These are phyloP conservation scores for Plenodomus lindquistii DNA, from an alignment of 2,329 filamentous ascomycete species.

Conservation along the genomic window DNA sequence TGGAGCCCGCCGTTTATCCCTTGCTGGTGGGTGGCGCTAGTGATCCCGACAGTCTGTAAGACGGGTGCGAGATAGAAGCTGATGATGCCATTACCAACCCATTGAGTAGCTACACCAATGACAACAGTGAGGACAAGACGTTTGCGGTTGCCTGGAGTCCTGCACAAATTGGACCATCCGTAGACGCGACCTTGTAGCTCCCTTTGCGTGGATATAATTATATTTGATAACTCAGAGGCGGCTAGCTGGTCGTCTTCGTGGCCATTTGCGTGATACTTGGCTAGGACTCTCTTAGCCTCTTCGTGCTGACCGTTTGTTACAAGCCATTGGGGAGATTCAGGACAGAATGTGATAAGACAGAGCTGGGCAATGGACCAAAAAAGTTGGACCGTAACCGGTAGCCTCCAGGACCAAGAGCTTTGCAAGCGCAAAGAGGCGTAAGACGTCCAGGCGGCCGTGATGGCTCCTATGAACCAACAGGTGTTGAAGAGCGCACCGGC, in stretches of 20 bases:
- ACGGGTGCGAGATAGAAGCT: slow-evolving; percentile 45
- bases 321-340: slow-evolving; percentile 65
- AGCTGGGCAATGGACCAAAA: slow-evolving; percentile 11
- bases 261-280: slow-evolving; percentile 57
- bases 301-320: slow-evolving; percentile 57
- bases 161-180: slow-evolving; percentile 16
- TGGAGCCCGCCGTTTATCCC: slow-evolving; percentile 48
- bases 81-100: slow-evolving; percentile 48
- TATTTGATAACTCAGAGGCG: slow-evolving; percentile 6
- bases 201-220: slow-evolving; percentile 3
- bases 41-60: slow-evolving; percentile 46
- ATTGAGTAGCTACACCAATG: slow-evolving; percentile 45
- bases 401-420: slow-evolving; percentile 16
- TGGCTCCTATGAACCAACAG: slow-evolving; percentile 17
- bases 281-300: slow-evolving; percentile 57
- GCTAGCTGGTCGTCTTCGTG: slow-evolving; percentile 30
- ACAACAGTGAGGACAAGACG: slow-evolving; percentile 45
- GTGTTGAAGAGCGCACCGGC: slow-evolving; percentile 21
- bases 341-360: slow-evolving; percentile 29
- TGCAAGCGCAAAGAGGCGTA: slow-evolving; percentile 9
- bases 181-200: neutral
- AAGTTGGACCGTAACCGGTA: slow-evolving; percentile 12
- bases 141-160: slow-evolving; percentile 42
- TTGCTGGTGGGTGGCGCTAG: slow-evolving; percentile 37
- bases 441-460: slow-evolving; percentile 10